phyloP scores from a whole-genome alignment of 2,329 filamentous ascomycete genomes.

The Rasamsonia emersonii region DNA sequence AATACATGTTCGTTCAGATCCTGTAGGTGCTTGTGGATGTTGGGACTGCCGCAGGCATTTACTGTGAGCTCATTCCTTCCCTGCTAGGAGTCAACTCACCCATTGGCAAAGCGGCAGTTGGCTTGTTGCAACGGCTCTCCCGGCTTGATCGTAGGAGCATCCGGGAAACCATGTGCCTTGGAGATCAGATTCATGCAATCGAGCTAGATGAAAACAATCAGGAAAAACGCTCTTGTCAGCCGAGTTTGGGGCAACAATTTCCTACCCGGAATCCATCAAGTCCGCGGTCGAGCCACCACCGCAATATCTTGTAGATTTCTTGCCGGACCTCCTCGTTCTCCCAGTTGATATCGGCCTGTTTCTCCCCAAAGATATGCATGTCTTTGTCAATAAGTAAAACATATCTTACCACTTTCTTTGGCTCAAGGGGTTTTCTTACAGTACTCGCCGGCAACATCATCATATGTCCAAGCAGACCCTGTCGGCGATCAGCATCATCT shows the following conservation, averaged over 20 bases:
- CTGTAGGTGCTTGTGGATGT: constrained; percentile 29
- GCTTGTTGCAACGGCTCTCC: constrained; percentile 42
- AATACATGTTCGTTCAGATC: constrained; percentile 28
- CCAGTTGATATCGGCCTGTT: constrained; percentile 29
- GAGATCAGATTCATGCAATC: constrained; percentile 62
- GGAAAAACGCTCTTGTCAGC: neutral
- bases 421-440: too few relatives aligned
- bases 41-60: constrained; percentile 20
- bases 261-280: constrained; percentile 58
- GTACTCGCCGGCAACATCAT: constrained; percentile 59
- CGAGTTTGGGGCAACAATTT: too few relatives aligned
- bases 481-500: too few relatives aligned
- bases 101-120: constrained; percentile 54
- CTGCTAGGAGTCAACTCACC: constrained; percentile 20
- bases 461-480: constrained; percentile 43
- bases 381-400: constrained; percentile 5
- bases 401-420: too few relatives aligned
- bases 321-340: constrained; percentile 55
- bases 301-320: constrained; percentile 60
- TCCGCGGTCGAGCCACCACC: constrained; percentile 66
- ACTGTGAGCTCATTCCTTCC: neutral
- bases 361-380: constrained; percentile 11
- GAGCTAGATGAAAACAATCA: constrained; percentile 7
- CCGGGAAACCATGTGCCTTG: constrained; percentile 47
- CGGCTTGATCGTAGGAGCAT: constrained; percentile 37